Base-by-base conservation (phyloP, 257 asterid species). In the Gynochthodes officinalis region DNA sequence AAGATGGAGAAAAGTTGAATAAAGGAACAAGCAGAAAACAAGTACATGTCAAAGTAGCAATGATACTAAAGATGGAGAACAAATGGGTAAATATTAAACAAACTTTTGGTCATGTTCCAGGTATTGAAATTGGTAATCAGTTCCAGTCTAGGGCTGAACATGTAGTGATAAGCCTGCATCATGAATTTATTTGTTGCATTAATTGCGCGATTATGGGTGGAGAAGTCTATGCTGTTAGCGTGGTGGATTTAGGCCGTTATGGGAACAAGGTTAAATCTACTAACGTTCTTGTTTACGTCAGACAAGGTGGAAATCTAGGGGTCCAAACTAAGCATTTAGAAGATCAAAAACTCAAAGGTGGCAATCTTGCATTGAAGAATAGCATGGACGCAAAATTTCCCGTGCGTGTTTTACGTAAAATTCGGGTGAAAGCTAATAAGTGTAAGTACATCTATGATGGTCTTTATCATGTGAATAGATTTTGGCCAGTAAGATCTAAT, bases 341-440 rank as follows among this genome's bases (percentile, higher is more conserved):
- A 18, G 88, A 82, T 80, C 90, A 84, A 73, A 75, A 71, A 67
- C 82, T 80, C 7, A 73, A 67, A 53, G 60, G 60, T 11, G 86
- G 80, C 30, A 86, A 84, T 64, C 85, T 74, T 21, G 88, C 88
- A 33, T 59, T 86, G 79, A 74, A 50, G 50, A 76, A 84, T 19
- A 82, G 85, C 82, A 70, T 30, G 73, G 50, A 71, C 28, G 48
- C 15, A 32, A 61, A 71, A 2, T 30, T 67, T 18, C 82, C 87
- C 0, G 70, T 86, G 8, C 74, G 95, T 55, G 89, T 88, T 10
- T 83, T 81, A 21, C 77, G 78, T 23, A 75, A 50, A 23, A 54
- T 42, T 60, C 2, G 0, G 48, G 1, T 32, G 33, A n/a, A 30
- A 18, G 13, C 32, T 28, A 48, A 40, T 44, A 59, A 67, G 30